Evolutionary conservation across 1,139 yeast species (phyloP).

Genomic region (Wickerhamomyces sp.): DNA sequence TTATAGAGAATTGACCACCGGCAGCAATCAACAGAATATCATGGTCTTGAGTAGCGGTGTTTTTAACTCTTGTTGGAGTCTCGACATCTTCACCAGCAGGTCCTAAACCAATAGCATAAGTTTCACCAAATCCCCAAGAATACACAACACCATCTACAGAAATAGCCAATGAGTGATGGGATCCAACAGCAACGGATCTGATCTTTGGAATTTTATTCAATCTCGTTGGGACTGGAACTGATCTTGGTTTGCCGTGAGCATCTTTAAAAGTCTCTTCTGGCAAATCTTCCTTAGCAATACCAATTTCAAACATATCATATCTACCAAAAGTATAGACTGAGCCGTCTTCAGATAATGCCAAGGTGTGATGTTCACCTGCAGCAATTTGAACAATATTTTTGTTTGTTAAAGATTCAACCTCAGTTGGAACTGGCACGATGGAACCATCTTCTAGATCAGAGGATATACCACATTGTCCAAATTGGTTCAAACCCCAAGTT

Average conservation of each 20-base stretch:
- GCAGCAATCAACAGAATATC: constrained; percentile 72
- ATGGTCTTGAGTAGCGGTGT: constrained; percentile 85
- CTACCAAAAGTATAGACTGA: constrained; percentile 84
- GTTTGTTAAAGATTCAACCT: constrained; percentile 54
- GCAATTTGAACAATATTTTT: constrained; percentile 60
- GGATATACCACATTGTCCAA: constrained; percentile 90
- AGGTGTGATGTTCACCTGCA: constrained; percentile 93
- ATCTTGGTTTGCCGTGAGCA: constrained; percentile 74
- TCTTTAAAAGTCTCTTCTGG: constrained; percentile 72
- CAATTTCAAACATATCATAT: constrained; percentile 89
- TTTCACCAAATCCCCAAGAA: constrained; percentile 98
- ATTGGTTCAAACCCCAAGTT: constrained; percentile 95
- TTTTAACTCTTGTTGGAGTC: constrained; percentile 77
- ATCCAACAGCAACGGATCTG: constrained; percentile 72
- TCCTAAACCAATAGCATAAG: constrained; percentile 94
- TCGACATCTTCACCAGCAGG: constrained; percentile 88
- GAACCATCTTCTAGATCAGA: constrained; percentile 74
- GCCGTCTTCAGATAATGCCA: constrained; percentile 70
- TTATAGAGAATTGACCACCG: constrained; percentile 92
- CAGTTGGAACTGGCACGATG: constrained; percentile 71
- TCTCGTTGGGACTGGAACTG: constrained; percentile 82
- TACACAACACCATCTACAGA: constrained; percentile 80
- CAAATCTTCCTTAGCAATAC: constrained; percentile 61
- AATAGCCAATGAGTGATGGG: constrained; percentile 88
- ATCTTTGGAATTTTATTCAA: constrained; percentile 55